These are phyloP conservation scores for Phytopythium oedochilum DNA, from an alignment of 352 stramenopile species.

Conservation along the genomic window DNA sequence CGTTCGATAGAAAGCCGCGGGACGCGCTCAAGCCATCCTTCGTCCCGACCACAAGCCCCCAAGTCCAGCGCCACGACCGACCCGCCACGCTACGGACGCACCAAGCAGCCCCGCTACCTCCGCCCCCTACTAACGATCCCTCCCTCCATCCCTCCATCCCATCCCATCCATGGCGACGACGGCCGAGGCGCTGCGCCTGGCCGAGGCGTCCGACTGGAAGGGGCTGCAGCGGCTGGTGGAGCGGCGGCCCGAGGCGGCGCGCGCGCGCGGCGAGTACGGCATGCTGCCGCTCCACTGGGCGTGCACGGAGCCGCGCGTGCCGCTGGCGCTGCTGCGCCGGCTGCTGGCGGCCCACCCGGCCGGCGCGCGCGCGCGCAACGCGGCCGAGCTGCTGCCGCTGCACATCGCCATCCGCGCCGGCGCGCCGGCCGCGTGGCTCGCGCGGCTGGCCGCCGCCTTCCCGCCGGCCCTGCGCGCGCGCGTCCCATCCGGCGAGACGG, in stretches of 20 bases:
- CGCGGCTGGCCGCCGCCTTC: conserved; percentile 47
- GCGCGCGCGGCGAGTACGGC: conserved; percentile 58
- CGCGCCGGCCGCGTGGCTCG: conserved; percentile 39
- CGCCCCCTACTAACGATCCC: too few species aligned
- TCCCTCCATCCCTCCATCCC: not conserved
- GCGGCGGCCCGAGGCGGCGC: conserved; percentile 35
- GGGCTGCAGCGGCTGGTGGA: conserved; percentile 60
- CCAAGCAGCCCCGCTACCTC: too few species aligned
- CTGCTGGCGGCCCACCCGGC: conserved; percentile 62
- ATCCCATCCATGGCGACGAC: conserved; percentile 11
- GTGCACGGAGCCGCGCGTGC: conserved; percentile 61
- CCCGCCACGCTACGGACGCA: too few species aligned
- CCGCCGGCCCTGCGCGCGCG: conserved; percentile 39
- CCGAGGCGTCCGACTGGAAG: conserved; percentile 75
- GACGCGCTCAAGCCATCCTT: too few species aligned
- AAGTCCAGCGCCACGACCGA: too few species aligned
- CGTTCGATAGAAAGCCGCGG: too few species aligned
- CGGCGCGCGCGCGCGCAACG: conserved; percentile 54
- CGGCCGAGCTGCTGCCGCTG: conserved; percentile 56
- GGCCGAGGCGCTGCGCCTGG: conserved; percentile 70
- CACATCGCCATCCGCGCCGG: conserved; percentile 75
- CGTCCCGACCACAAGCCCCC: too few species aligned
- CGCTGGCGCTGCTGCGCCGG: conserved; percentile 49
- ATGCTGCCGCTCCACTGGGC: conserved; percentile 86
- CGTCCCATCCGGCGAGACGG: conserved; percentile 40